Percentiles rank a stretch among this genome's conserved stretches.
These are phyloP conservation scores for Euryodendron excelsum DNA, from an alignment of 148 eudicot genomes.

Conservation along the genomic window DNA sequence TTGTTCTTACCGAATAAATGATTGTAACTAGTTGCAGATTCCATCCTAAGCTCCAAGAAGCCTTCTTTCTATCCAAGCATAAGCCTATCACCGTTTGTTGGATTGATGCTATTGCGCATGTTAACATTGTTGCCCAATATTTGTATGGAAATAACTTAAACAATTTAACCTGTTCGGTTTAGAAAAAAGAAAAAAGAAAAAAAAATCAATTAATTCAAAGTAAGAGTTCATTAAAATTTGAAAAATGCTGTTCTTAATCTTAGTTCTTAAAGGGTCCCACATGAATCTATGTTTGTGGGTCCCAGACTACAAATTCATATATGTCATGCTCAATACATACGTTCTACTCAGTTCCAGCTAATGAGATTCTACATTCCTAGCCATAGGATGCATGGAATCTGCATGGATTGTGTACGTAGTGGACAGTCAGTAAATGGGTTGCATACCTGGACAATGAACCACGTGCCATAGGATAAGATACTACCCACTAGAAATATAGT, in stretches of 20 bases:
- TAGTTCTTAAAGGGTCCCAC: too few species aligned
- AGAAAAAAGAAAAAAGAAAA: background rate
- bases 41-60: conserved; percentile 51
- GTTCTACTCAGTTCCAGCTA: too few species aligned
- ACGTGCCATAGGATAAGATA: conserved; percentile 40
- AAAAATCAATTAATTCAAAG: too few species aligned
- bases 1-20: conserved; percentile 45
- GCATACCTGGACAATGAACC: conserved; percentile 65
- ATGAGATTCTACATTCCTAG: too few species aligned
- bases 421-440: background rate
- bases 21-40: conserved; percentile 50
- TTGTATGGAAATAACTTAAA: conserved; percentile 46
- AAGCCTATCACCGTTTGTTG: conserved; percentile 45
- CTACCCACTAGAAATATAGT: conserved; percentile 37
- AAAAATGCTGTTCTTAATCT: too few species aligned
- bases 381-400: too few species aligned
- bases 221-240: too few species aligned
- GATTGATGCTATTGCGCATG: conserved; percentile 51
- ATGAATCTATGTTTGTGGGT: background rate
- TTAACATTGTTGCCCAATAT: conserved; percentile 47
- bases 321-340: too few species aligned
- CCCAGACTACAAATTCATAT: too few species aligned
- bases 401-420: background rate
- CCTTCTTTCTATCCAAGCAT: conserved; percentile 33
- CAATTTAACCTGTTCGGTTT: conserved; percentile 38